Base-by-base conservation (phyloP, 2,329 filamentous ascomycete species). In the Orbilia oligospora region DNA sequence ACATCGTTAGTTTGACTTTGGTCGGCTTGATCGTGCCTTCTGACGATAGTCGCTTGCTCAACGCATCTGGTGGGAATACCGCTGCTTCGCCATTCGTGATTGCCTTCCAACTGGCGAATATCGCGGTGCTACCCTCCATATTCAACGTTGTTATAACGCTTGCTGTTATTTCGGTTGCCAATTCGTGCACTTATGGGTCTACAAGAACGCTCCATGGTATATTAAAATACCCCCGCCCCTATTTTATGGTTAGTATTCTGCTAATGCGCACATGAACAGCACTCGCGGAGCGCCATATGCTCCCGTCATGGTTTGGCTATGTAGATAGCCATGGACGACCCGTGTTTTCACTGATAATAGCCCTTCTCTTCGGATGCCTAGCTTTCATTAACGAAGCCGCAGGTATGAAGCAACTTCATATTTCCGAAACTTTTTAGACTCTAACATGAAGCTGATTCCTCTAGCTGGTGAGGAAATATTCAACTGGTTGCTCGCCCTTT, bases 401-500 rank as follows among this genome's bases (percentile, higher is more conserved):
- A 0, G 73, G 73, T 77, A 61, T n/a, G 61, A 38, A 36, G 2
- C 30, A 4, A 3, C 8, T 8, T 22, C n/a, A 24, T 20, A 33
- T 20, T 36, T 46, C 8, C 3, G 30, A 30, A 30, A n/a, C n/a
- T 30, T 30, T n/a, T 12, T 20, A 33, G 44, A 49, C 41, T 5
- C 41, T 58, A 49, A n/a, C n/a, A 2, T 53, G 18, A 24, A 46
- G n/a, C 20, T 20, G 41, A 16, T 18, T 53, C 24, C 20, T 10
- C 8, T 68, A 77, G 84, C 84, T 0, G 89, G 89, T 38, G 83
- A 84, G 2, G 83, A 85, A 0, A 87, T 91, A 12, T 91, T 91
- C 85, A 86, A 86, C 81, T 92, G 90, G 90, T 87, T 92, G 68
- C 86, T 93, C 48, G 88, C 92, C 0, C 87, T 94, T 20, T 92